phyloP scores from a whole-genome alignment of 371 early-diverging fungal genomes.

The Batrachochytrium dendrobatidis region DNA sequence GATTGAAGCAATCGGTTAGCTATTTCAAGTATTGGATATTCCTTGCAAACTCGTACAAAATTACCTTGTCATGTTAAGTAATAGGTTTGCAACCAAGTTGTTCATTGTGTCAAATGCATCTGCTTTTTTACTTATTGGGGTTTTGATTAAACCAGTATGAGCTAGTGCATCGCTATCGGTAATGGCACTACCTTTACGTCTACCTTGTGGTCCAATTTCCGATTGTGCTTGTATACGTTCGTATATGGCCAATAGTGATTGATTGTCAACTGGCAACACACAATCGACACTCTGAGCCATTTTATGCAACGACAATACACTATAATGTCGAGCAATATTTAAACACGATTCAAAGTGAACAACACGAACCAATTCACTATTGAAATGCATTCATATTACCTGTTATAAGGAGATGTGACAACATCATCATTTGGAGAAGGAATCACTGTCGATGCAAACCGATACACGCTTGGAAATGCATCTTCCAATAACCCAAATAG shows the following conservation, averaged over 20 bases:
- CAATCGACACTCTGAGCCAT: conserved; percentile 49
- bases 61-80: conserved; percentile 49
- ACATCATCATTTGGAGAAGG: conserved; percentile 49
- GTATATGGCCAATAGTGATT: conserved; percentile 50
- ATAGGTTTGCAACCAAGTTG: conserved; percentile 45
- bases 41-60: not conserved
- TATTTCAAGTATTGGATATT: not conserved
- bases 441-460: conserved; percentile 42
- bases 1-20: not conserved
- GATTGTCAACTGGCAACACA: conserved; percentile 62
- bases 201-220: conserved; percentile 1
- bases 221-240: conserved; percentile 13
- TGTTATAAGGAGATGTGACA: conserved; percentile 54
- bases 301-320: conserved; percentile 48
- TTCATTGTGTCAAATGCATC: conserved; percentile 48
- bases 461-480: conserved; percentile 43
- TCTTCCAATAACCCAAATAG: conserved; percentile 45
- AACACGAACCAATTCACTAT: not conserved
- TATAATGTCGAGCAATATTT: conserved; percentile 11
- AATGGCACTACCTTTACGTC: conserved; percentile 8
- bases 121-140: conserved; percentile 13
- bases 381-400: conserved; percentile 13
- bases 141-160: not conserved
- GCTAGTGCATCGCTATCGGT: not conserved
- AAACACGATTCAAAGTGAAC: not conserved